Evolutionary conservation across 352 stramenopile species (phyloP), one percentile per base, ranked within the genome.

Genomic region (Phytophthora podocarpi): DNA sequence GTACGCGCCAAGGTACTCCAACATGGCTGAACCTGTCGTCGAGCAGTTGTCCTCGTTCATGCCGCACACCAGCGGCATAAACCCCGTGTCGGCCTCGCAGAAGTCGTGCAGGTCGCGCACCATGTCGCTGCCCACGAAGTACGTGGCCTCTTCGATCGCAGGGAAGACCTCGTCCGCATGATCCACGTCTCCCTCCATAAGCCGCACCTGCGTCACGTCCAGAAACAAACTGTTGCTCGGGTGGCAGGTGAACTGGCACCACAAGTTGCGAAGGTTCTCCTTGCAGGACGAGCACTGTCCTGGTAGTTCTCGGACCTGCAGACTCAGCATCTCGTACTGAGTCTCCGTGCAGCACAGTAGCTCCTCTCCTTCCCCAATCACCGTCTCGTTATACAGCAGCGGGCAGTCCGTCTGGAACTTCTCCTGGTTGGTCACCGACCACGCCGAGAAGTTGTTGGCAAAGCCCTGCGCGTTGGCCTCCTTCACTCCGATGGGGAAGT

Each of bases 161-260:
- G 85, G 80, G 37, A 87, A 91, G 23, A 90, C 63, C 7, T 85
- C 65, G n/a, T 66, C 62, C 2, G 62, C 27, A 49, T 89, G 76
- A 2, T 72, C 64, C 1, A 47, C 41, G 46, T 92, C 80, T 43
- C 79, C 76, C 15, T 74, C 46, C 56, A 90, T 72, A 13, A 94
- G 62, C 4, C 79, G 77, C 2, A 94, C 81, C 37, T 91, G 79
- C 2, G 75, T 73, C 16, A 89, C 76, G 10, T 92, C 78, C 41
- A 94, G 62, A 39, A 90, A 94, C 62, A 87, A 65, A 37, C 78
- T 87, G 61, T 94, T 91, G 65, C 63, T 94, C 9, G 85, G 85
- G 56, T 87, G 84, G 58, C 85, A 94, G 5, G 80, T 80, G 48
- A 87, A 90, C 42, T 92, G 83, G 64, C 83, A 94, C 81, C 81